Evolutionary conservation across 116 monocot genomes (phyloP).

Genomic region (Dioscorea cayenensis): DNA sequence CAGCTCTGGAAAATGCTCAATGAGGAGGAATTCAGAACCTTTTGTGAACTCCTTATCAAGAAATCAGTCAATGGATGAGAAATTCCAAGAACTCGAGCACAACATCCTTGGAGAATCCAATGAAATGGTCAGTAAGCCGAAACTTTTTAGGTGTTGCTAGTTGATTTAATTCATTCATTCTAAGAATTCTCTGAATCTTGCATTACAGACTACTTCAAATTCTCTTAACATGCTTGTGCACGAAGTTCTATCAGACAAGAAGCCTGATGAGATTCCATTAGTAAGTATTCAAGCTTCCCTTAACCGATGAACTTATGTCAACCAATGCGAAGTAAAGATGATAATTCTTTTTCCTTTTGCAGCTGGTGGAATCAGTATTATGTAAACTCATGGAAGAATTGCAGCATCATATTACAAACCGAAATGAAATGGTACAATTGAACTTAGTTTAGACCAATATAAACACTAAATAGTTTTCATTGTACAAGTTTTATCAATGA

Average conservation of each 20-base stretch:
- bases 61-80: slow-evolving; percentile 48
- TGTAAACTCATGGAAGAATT: slow-evolving; percentile 84
- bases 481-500: background rate
- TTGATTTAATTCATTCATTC: background rate
- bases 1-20: slow-evolving; percentile 52
- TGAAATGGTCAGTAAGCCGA: slow-evolving; percentile 54
- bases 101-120: slow-evolving; percentile 27
- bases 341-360: slow-evolving; percentile 8
- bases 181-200: slow-evolving; percentile 6
- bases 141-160: background rate
- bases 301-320: background rate
- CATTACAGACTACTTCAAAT: slow-evolving; percentile 41
- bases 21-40: slow-evolving; percentile 69
- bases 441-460: background rate
- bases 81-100: slow-evolving; percentile 29
- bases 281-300: slow-evolving; percentile 19
- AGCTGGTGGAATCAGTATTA: slow-evolving; percentile 82
- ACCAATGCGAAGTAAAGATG: background rate
- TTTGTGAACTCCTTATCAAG: slow-evolving; percentile 57
- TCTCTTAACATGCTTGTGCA: slow-evolving; percentile 61
- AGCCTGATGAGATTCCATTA: slow-evolving; percentile 80
- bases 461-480: background rate
- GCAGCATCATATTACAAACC: slow-evolving; percentile 48
- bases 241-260: slow-evolving; percentile 68
- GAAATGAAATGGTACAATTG: slow-evolving; percentile 65